Conservation (phyloP, 495 filamentous ascomycete species). For the Podospora sp. region DNA sequence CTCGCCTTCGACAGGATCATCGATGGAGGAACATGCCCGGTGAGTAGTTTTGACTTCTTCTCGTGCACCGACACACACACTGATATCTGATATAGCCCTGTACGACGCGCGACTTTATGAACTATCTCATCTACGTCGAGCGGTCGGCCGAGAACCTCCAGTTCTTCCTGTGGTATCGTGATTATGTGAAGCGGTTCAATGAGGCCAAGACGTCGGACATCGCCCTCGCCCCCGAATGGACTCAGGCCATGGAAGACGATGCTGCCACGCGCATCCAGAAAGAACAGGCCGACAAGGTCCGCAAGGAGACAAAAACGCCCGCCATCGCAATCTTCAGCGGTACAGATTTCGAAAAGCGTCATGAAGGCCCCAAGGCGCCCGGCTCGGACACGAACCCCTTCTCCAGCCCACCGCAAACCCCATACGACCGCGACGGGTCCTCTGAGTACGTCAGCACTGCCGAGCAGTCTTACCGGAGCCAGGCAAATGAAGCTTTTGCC, state of each 20-base stretch:
- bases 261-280: constrained; percentile 40
- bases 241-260: constrained; percentile 55
- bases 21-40: constrained; percentile 73
- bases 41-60: constrained; percentile 42
- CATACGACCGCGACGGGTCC: constrained; percentile 21
- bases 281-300: constrained; percentile 41
- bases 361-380: constrained; percentile 16
- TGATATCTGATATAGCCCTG: constrained; percentile 57
- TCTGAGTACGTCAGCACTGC: constrained; percentile 28
- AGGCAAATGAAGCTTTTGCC: constrained; percentile 47
- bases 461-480: constrained; percentile 25
- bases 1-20: constrained; percentile 74
- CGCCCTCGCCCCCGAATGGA: constrained; percentile 65
- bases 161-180: constrained; percentile 74
- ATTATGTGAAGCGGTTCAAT: constrained; percentile 65
- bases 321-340: constrained; percentile 53
- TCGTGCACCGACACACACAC: neutral
- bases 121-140: constrained; percentile 76
- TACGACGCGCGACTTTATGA: constrained; percentile 77
- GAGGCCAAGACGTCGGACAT: constrained; percentile 54
- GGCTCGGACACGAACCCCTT: constrained; percentile 54
- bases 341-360: constrained; percentile 58
- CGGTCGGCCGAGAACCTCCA: constrained; percentile 76
- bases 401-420: constrained; percentile 55
- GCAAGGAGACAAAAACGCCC: constrained; percentile 28